phyloP scores from a whole-genome alignment of 306 rosid genomes.

The Glycine soja region DNA sequence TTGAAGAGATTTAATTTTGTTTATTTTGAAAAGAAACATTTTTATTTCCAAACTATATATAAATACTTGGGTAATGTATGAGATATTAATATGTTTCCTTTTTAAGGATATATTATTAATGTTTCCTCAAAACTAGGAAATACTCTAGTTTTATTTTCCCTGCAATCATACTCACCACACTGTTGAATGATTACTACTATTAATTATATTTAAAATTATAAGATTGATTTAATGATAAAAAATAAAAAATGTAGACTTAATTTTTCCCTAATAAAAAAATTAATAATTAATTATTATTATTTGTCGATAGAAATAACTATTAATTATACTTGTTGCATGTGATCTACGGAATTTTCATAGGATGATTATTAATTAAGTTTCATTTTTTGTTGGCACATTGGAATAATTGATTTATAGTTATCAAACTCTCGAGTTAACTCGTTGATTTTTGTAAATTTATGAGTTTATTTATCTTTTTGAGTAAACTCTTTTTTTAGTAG shows the following conservation, averaged over 20 bases:
- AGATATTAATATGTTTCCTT: not conserved
- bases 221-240: too few relatives aligned
- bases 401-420: too few relatives aligned
- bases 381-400: too few relatives aligned
- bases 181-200: not conserved
- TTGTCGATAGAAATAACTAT: not conserved
- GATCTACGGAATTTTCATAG: not conserved
- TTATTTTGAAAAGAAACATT: not conserved
- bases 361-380: not conserved
- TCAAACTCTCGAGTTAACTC: too few relatives aligned
- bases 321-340: not conserved
- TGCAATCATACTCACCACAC: not conserved
- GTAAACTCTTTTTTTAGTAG: too few relatives aligned
- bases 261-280: too few relatives aligned
- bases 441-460: too few relatives aligned
- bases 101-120: not conserved
- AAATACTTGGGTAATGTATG: not conserved
- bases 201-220: too few relatives aligned
- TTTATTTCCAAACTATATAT: not conserved
- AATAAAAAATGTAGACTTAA: too few relatives aligned
- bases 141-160: not conserved
- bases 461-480: too few relatives aligned
- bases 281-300: too few relatives aligned
- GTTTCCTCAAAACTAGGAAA: not conserved
- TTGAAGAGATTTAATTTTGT: not conserved